These are phyloP conservation scores for Chalciporus sphaerocephalus DNA, from an alignment of 768 basidiomycete species.

Conservation along the genomic window DNA sequence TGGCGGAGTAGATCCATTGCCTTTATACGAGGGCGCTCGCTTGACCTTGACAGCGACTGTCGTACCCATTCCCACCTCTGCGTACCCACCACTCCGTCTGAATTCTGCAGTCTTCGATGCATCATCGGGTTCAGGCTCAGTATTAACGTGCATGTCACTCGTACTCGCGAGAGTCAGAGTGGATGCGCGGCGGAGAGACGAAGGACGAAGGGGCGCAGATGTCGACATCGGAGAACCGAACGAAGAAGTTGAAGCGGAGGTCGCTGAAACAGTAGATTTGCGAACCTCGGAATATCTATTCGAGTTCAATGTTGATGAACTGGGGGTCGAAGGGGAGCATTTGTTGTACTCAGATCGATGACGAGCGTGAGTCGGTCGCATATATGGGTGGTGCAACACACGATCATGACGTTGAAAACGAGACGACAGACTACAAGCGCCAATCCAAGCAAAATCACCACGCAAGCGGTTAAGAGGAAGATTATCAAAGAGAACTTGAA, in stretches of 20 bases:
- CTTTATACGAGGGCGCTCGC: constrained; percentile 58
- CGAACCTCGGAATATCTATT: constrained; percentile 29
- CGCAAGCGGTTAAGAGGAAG: background rate
- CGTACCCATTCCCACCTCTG: constrained; percentile 14
- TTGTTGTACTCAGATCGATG: constrained; percentile 21
- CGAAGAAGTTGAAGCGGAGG: constrained; percentile 30
- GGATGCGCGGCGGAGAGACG: constrained; percentile 41
- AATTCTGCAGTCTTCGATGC: constrained; percentile 5
- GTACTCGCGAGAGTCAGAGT: constrained; percentile 29
- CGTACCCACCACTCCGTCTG: constrained; percentile 13
- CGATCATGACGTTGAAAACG: constrained; percentile 65
- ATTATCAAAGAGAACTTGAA: constrained; percentile 3
- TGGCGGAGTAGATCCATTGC: background rate
- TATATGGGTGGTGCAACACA: constrained; percentile 61
- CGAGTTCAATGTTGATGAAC: constrained; percentile 59
- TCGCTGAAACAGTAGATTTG: constrained; percentile 28
- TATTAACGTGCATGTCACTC: constrained; percentile 10
- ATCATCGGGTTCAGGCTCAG: constrained; percentile 12
- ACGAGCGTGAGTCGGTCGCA: constrained; percentile 31
- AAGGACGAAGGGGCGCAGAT: constrained; percentile 35
- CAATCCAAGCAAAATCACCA: constrained; percentile 8
- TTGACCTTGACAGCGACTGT: constrained; percentile 25
- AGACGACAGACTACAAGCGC: constrained; percentile 51
- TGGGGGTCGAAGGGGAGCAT: constrained; percentile 50
- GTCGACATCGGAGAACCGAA: constrained; percentile 37